Evolutionary conservation across 345 rosid genomes (phyloP).

Genomic region (Eucalyptus marginata): DNA sequence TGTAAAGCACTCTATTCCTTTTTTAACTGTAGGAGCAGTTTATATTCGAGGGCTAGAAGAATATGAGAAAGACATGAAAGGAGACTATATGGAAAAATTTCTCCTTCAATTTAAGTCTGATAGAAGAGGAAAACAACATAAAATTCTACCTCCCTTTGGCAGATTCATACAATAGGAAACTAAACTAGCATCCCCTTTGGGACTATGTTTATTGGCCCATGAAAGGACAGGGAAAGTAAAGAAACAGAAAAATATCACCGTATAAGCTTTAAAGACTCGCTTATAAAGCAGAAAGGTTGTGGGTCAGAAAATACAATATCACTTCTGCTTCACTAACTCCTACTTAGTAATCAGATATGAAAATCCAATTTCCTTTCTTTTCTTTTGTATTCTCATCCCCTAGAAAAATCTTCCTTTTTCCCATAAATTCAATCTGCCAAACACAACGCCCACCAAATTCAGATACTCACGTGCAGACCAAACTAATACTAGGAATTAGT

Average conservation of each 20-base stretch:
- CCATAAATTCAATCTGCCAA: neutral
- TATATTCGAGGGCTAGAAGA: neutral
- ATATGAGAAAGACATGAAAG: neutral
- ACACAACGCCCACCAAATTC: neutral
- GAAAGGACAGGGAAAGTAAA: neutral
- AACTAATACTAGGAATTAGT: neutral
- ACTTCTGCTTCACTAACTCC: neutral
- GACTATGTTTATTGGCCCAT: neutral
- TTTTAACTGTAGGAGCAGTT: neutral
- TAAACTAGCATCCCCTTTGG: neutral
- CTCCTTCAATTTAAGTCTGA: neutral
- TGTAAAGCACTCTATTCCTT: neutral
- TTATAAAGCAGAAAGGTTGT: neutral
- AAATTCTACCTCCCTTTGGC: neutral
- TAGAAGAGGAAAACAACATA: neutral
- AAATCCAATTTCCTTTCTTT: neutral
- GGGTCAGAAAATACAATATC: neutral
- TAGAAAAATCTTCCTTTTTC: neutral
- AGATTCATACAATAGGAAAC: neutral
- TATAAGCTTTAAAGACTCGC: neutral
- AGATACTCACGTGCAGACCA: neutral
- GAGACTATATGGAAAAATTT: neutral
- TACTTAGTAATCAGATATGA: neutral
- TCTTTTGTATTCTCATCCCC: neutral
- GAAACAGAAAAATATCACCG: neutral